phyloP scores from a whole-genome alignment of 2,329 filamentous ascomycete genomes.

The Cytospora piceicola region DNA sequence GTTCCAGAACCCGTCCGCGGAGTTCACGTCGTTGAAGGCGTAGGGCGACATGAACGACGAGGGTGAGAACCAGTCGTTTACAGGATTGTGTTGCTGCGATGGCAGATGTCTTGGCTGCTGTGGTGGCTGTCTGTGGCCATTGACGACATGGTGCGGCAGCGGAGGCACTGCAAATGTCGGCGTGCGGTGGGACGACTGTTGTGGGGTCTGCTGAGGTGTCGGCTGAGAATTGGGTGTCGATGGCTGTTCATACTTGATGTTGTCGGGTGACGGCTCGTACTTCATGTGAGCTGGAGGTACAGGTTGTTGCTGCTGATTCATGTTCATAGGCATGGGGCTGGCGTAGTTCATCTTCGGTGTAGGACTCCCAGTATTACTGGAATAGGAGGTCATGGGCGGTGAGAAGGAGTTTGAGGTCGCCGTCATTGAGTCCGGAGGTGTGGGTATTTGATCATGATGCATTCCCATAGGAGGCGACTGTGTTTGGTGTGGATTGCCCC shows the following conservation, averaged over 20 bases:
- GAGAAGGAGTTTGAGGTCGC: constrained; percentile 43
- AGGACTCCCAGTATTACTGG: constrained; percentile 38
- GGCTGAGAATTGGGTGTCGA: constrained; percentile 29
- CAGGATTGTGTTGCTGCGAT: constrained; percentile 45
- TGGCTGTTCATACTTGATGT: constrained; percentile 30
- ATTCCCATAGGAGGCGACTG: constrained; percentile 30
- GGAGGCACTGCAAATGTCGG: constrained; percentile 47
- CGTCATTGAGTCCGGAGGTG: constrained; percentile 48
- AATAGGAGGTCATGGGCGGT: constrained; percentile 39
- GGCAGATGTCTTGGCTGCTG: constrained; percentile 50
- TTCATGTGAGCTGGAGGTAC: constrained; percentile 31
- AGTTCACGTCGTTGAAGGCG: constrained; percentile 48
- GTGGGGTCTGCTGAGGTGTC: constrained; percentile 34
- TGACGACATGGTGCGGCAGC: constrained; percentile 40
- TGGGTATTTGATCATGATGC: constrained; percentile 41
- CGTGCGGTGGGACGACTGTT: constrained; percentile 33
- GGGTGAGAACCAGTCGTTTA: constrained; percentile 57
- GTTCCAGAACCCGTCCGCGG: constrained; percentile 44
- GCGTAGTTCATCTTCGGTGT: constrained; percentile 41
- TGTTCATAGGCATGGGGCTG: constrained; percentile 33
- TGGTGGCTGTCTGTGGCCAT: constrained; percentile 34
- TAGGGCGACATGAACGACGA: constrained; percentile 60
- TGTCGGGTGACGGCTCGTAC: constrained; percentile 32
- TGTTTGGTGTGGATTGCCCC: constrained; percentile 32
- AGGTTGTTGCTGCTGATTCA: constrained; percentile 28